These are phyloP conservation scores for Erodium texanum DNA, from an alignment of 441 rosid species.

Conservation along the genomic window DNA sequence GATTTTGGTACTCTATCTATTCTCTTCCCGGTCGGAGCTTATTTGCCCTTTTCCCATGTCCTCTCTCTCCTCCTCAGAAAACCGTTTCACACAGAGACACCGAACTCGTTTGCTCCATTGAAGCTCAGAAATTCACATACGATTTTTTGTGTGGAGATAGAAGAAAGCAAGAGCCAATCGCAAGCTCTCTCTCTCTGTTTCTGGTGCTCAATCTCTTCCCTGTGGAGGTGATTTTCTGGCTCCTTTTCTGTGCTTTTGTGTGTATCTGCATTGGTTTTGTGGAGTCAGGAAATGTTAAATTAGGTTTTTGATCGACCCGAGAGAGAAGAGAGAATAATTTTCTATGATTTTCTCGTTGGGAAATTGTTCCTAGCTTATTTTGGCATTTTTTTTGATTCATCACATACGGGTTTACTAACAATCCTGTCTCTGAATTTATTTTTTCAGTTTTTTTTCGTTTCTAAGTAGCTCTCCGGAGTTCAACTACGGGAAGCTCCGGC, in stretches of 20 bases:
- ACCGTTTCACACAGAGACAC: not conserved
- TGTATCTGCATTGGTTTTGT: constrained; percentile 4
- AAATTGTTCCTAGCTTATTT: not conserved
- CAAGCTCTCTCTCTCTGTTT: not conserved
- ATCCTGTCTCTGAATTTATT: not conserved
- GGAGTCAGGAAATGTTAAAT: not conserved
- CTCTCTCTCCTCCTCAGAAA: not conserved
- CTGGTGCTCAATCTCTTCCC: not conserved
- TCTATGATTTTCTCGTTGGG: not conserved
- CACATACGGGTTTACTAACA: not conserved
- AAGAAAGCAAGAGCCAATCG: not conserved
- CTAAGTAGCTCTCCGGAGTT: not conserved
- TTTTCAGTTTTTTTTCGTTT: not conserved
- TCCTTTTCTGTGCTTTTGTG: not conserved
- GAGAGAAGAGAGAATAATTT: not conserved
- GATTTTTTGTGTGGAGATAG: not conserved
- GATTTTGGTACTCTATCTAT: not conserved
- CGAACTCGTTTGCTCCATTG: not conserved
- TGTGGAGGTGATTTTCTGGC: not conserved
- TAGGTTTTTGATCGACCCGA: not conserved
- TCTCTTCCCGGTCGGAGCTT: not conserved
- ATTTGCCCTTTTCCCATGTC: not conserved
- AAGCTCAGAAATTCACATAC: not conserved
- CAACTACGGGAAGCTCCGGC: not conserved
- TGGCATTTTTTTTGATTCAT: not conserved